Conservation (phyloP, 768 basidiomycete species). For the Boletus bicolor region DNA sequence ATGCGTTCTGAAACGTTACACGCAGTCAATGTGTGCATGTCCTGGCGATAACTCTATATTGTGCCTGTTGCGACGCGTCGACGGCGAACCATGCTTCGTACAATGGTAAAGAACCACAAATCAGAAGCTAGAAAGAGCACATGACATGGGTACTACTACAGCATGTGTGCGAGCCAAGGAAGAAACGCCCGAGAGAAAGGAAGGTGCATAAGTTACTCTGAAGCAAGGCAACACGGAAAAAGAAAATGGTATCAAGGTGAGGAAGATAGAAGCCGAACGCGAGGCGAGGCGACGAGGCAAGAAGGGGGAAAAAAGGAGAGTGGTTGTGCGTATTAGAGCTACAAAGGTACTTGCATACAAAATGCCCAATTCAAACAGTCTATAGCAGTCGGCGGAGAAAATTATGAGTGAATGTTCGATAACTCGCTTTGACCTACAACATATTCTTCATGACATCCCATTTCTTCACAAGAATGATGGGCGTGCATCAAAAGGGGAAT, state of each 20-base stretch:
- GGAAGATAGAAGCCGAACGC: neutral
- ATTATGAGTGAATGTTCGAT: conserved; percentile 11
- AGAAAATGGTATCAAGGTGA: conserved; percentile 5
- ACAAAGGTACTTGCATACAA: conserved; percentile 22
- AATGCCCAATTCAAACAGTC: conserved; percentile 23
- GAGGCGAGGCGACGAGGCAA: neutral
- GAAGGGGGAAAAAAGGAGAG: conserved; percentile 14
- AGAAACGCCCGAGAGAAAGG: conserved; percentile 1
- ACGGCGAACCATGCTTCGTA: neutral
- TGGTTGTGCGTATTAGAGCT: conserved; percentile 28
- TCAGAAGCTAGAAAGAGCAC: conserved; percentile 2
- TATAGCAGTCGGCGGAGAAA: conserved; percentile 12
- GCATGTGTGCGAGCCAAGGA: conserved; percentile 18
- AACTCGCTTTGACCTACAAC: conserved; percentile 1
- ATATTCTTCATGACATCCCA: conserved; percentile 3
- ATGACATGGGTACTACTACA: conserved; percentile 28
- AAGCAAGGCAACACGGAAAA: conserved; percentile 1
- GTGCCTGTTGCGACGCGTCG: neutral
- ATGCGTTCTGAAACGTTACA: neutral
- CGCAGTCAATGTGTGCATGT: neutral
- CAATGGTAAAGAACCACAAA: neutral
- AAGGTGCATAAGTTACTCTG: conserved; percentile 25
- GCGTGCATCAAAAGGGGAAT: neutral
- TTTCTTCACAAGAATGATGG: conserved; percentile 6
- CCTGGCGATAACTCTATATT: neutral